These are phyloP conservation scores for Botrytis deweyae DNA, from an alignment of 2,329 filamentous ascomycete species.

Conservation along the genomic window DNA sequence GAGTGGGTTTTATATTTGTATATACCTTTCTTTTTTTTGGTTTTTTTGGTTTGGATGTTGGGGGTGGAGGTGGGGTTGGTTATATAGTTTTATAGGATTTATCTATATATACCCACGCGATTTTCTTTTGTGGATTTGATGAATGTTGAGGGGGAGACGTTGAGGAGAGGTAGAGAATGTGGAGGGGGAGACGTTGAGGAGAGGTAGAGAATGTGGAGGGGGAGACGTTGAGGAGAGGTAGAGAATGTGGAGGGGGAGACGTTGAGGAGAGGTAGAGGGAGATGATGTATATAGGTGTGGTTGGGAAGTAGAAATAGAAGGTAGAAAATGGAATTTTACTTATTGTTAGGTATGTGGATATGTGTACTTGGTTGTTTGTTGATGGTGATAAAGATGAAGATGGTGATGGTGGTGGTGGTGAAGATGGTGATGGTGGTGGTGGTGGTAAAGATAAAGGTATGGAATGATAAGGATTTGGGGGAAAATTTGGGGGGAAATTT, in stretches of 20 bases:
- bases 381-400: neutral
- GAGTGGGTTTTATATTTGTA: neutral
- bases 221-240: neutral
- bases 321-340: neutral
- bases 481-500: too few relatives aligned
- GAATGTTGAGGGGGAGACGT: neutral
- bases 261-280: neutral
- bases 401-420: too few relatives aligned
- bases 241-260: neutral
- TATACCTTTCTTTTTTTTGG: neutral
- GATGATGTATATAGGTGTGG: neutral
- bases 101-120: neutral
- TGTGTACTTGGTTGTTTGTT: neutral
- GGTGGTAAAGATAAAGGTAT: too few relatives aligned
- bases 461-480: too few relatives aligned
- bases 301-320: neutral
- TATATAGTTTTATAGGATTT: neutral
- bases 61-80: neutral
- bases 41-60: neutral
- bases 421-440: too few relatives aligned
- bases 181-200: too few relatives aligned
- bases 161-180: too few relatives aligned
- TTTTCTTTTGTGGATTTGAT: neutral
- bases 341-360: neutral
- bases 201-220: neutral